These are phyloP conservation scores for Pyrenopolyporus hunteri DNA, from an alignment of 495 filamentous ascomycete species.

Conservation along the genomic window DNA sequence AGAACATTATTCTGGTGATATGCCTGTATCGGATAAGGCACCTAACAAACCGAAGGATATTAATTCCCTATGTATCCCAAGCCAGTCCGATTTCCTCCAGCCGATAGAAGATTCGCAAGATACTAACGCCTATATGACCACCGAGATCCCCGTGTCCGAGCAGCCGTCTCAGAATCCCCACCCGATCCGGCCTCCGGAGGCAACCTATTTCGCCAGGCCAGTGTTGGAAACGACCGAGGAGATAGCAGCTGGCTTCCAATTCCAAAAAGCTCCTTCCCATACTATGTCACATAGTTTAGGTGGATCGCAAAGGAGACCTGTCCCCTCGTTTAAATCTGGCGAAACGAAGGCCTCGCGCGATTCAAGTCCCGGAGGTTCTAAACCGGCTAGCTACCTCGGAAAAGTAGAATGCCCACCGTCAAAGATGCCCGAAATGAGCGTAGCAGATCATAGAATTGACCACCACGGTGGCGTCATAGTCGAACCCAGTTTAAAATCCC, in stretches of 20 bases:
- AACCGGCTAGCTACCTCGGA: background rate
- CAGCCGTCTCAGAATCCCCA: background rate
- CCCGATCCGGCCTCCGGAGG: background rate
- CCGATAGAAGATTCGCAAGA: constrained; percentile 16
- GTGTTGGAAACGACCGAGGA: constrained; percentile 28
- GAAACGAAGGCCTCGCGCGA: background rate
- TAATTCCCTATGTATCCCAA: background rate
- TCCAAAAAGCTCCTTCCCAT: constrained; percentile 10
- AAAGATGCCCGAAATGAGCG: background rate
- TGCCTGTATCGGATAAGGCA: background rate
- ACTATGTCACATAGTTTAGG: background rate
- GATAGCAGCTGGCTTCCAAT: constrained; percentile 26
- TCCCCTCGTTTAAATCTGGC: background rate
- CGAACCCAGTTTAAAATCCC: background rate
- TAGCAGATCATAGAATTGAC: background rate
- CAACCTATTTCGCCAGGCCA: constrained; percentile 18
- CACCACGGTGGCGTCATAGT: background rate
- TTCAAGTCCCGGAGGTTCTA: background rate
- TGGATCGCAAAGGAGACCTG: background rate
- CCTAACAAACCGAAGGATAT: background rate
- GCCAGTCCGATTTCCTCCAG: constrained; percentile 5
- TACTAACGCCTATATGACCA: background rate
- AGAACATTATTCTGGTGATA: background rate
- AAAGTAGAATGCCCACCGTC: background rate
- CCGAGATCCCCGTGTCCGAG: background rate